Base-by-base conservation (phyloP, 805 yeast species). In the Scheffersomyces coipomensis region DNA sequence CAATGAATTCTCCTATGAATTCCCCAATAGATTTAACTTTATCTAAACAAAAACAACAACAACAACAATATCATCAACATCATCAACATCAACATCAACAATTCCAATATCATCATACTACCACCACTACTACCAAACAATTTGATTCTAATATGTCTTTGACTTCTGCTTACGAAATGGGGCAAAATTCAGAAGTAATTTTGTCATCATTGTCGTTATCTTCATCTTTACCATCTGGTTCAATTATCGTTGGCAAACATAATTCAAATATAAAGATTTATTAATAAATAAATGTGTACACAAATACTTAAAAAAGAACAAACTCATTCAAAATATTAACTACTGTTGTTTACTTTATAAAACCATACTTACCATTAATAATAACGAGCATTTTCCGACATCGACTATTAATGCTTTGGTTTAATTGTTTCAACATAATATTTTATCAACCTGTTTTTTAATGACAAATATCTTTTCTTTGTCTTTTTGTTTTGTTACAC, bases 131-230 rank as follows among this genome's bases (percentile, higher is more conserved):
- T 33, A 13, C 19, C 9, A 15, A 16, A 24, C 19, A 25, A 5
- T 15, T 11, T 33, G 18, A 15, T 37, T 40, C 25, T 4, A 27
- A 37, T 21, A 41, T 15, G 23, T 46, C 44, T 30, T 38, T 44
- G 11, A 23, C 37, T 24, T 33, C 36, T 23, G 38, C 29, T 18
- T 49, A 48, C 53, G 70, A 62, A 56, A 51, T 66, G 68, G 72
- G 60, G 72, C 73, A 68, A 64, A 66, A 66, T 67, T 67, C 73
- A 58, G 73, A 62, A 68, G 73, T 54, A 61, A 66, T 67, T 68
- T 64, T 64, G 69, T 35, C 35, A 15, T 18, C 30, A 32, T 16
- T 16, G 9, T 15, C 21, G 24, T 17, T n/a, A 24, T 22, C 15
- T 13, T 15, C 27, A 33, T 22, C 22, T 21, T 24, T 34, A 34